Evolutionary conservation across 2,329 filamentous ascomycete genomes (phyloP), one percentile per base, ranked within the genome.

Genomic region (Paecilomyces sp.): DNA sequence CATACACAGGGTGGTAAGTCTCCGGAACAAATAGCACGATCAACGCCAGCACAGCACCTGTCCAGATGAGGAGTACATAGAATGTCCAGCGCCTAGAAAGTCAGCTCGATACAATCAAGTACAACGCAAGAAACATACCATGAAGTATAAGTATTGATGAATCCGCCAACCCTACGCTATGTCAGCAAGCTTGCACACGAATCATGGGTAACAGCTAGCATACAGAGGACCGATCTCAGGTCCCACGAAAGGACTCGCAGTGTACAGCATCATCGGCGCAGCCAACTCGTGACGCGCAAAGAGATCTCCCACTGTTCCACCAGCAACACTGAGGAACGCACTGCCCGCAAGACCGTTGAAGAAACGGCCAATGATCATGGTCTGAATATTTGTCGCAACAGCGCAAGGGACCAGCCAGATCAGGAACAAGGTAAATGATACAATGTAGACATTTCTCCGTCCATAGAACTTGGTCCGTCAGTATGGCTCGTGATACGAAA

Each of bases 31-130:
- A 79, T 34, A 91, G 70, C 34, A 87, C 70, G 57, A 96, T 87
- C 61, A 85, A 77, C 11, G 81, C 70, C 56, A 91, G 80, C 67
- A 91, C 75, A 7, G 80, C 74, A n/a, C 81, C 84, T 1, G 86
- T 82, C 91, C 91, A 96, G 56, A 96, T 95, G 56, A 96, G 76
- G 61, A 96, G 79, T 3, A 92, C 82, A 70, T 92, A 96, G 74
- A 94, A 92, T 0, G 88, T 89, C 90, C 90, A 94, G 57, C 89
- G 80, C 88, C 75, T 77, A 54, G 7, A 3, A 12, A 30, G 31
- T 58, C 22, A 60, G 58, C 31, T 18, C 12, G 25, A 51, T 22
- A 9, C 11, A 1, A 22, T 18, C 13, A 33, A 33, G 8, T 12
- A 11, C 31, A 8, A 41, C 15, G 28, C 41, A 47, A 18, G 41